Percentiles rank a stretch among this genome's conserved stretches.
Evolutionary conservation across 2,329 filamentous ascomycete genomes (phyloP).

Genomic region (Ceratocystis smalleyi): DNA sequence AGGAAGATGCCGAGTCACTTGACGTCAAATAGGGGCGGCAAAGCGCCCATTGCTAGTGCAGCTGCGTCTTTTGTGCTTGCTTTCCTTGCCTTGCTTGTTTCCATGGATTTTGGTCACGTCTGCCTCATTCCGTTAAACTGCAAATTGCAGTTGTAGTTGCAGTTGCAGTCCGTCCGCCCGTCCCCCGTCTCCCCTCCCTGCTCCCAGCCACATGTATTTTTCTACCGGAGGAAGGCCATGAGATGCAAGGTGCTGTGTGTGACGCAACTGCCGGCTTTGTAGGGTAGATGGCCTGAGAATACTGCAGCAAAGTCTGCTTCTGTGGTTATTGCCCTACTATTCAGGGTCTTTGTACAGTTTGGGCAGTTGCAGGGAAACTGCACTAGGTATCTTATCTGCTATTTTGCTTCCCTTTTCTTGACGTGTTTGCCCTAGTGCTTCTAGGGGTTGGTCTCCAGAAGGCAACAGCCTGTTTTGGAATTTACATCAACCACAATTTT

Average conservation of each 20-base stretch:
- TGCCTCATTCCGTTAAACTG: neutral
- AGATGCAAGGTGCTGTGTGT: neutral
- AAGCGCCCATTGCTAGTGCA: too few species aligned
- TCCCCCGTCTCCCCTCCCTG: too few species aligned
- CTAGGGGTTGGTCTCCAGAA: neutral
- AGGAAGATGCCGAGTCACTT: too few species aligned
- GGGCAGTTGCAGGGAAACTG: neutral
- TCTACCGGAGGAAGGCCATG: neutral
- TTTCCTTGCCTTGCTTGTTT: neutral
- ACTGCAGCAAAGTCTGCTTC: neutral
- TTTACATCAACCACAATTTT: neutral
- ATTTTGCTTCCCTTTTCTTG: neutral
- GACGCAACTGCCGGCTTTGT: neutral
- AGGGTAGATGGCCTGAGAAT: neutral
- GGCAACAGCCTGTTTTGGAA: neutral
- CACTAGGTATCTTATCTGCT: neutral
- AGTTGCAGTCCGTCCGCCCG: neutral
- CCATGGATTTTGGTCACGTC: neutral
- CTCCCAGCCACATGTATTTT: neutral
- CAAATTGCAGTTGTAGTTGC: conserved; percentile 2
- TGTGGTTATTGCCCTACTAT: neutral
- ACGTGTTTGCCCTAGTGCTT: neutral
- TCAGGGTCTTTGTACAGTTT: neutral
- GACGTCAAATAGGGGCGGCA: too few species aligned
- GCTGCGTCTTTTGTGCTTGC: too few species aligned